These are phyloP conservation scores for Lepidium campestre DNA, from an alignment of 441 rosid species.

Conservation along the genomic window DNA sequence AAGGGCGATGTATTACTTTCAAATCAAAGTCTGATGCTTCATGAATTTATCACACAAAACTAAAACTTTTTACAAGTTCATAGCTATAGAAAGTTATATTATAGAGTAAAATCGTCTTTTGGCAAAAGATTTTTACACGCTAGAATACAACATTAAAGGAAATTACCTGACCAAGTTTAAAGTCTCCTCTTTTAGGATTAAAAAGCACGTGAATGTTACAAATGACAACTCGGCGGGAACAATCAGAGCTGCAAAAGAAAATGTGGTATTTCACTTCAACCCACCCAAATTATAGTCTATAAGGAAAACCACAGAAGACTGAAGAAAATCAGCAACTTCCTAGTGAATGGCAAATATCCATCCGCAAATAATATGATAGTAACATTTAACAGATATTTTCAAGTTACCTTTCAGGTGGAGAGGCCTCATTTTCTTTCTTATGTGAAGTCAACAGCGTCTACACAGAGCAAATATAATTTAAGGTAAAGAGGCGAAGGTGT, in stretches of 20 bases:
- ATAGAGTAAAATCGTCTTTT: background rate
- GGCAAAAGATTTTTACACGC: background rate
- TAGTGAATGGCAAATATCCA: background rate
- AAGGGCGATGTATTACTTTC: background rate
- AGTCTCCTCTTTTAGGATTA: constrained; percentile 96
- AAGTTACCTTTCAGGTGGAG: constrained; percentile 49
- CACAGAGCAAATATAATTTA: constrained; percentile 4
- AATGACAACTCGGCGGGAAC: constrained; percentile 52
- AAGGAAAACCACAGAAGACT: background rate
- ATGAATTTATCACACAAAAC: background rate
- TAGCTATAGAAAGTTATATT: background rate
- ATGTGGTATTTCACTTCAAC: constrained; percentile 5
- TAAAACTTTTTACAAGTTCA: background rate
- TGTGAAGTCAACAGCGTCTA: constrained; percentile 40
- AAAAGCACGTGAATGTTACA: constrained; percentile 93
- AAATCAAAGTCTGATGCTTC: background rate
- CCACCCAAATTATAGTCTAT: background rate
- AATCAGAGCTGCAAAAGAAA: constrained; percentile 43
- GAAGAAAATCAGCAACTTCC: constrained; percentile 5
- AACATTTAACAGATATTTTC: background rate
- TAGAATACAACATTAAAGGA: constrained; percentile 2
- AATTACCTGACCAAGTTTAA: constrained; percentile 90
- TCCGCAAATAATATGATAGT: background rate
- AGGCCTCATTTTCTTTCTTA: constrained; percentile 25
- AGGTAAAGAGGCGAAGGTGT: background rate